Conservation (phyloP, 768 basidiomycete species). For the Saitozyma sp. region DNA sequence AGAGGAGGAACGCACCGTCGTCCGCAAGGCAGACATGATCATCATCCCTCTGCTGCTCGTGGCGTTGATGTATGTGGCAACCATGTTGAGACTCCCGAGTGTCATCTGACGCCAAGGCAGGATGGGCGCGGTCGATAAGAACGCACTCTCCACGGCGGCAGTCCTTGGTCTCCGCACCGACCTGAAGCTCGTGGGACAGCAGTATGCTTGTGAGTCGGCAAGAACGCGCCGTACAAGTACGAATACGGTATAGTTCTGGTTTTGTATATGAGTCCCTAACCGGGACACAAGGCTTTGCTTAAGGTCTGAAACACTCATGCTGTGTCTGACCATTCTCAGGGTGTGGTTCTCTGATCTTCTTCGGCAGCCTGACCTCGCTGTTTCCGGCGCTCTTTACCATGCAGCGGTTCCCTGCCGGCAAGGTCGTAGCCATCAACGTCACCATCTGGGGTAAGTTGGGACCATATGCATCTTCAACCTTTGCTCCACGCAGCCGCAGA, state of each 20-base stretch:
- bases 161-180: conserved; percentile 31
- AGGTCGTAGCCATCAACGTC: conserved; percentile 5
- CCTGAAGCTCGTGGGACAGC: conserved; percentile 30
- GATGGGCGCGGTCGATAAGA: conserved; percentile 39
- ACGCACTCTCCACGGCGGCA: conserved; percentile 37
- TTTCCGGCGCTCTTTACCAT: conserved; percentile 18
- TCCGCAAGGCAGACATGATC: conserved; percentile 5
- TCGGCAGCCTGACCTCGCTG: conserved; percentile 2
- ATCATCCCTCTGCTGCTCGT: conserved; percentile 3
- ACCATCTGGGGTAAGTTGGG: background rate
- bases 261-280: background rate
- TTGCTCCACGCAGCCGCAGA: too few relatives aligned
- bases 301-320: too few relatives aligned
- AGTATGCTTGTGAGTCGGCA: conserved; percentile 24
- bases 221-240: conserved; percentile 21
- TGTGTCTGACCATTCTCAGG: too few relatives aligned
- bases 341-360: too few relatives aligned
- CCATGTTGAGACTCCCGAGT: background rate
- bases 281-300: conserved; percentile 1
- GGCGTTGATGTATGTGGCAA: background rate
- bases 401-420: conserved; percentile 24
- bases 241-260: background rate
- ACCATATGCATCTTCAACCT: too few relatives aligned
- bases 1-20: background rate
- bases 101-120: background rate